Evolutionary conservation across 768 basidiomycete species (phyloP).

Genomic region (Boletellus ananas): DNA sequence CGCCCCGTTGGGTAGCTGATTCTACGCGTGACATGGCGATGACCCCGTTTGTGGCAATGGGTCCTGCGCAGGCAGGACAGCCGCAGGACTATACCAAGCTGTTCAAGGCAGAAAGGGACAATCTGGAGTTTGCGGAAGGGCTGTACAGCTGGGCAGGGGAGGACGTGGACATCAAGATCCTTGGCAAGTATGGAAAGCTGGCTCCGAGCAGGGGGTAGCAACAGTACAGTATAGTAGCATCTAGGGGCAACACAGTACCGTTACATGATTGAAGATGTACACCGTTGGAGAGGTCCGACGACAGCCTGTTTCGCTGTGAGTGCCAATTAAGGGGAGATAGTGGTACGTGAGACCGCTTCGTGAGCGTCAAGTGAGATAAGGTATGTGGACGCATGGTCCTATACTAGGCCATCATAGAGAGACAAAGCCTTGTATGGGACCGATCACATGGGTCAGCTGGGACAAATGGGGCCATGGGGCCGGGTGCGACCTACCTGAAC

Average conservation of each 20-base stretch:
- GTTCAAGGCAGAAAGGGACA: constrained; percentile 89
- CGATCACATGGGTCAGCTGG: constrained; percentile 19
- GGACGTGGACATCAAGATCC: constrained; percentile 74
- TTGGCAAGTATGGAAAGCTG: constrained; percentile 72
- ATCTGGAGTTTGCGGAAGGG: constrained; percentile 87
- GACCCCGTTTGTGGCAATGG: constrained; percentile 60
- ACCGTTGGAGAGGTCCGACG: constrained; percentile 19
- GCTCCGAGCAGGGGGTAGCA: constrained; percentile 26
- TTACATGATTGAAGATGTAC: constrained; percentile 28
- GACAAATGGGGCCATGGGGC: constrained; percentile 6
- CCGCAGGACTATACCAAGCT: constrained; percentile 86
- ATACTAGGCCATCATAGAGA: constrained; percentile 92
- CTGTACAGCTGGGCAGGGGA: constrained; percentile 80
- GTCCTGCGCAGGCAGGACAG: constrained; percentile 45
- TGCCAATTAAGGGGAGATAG: constrained; percentile 28
- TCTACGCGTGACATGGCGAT: constrained; percentile 69
- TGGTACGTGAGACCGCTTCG: constrained; percentile 18
- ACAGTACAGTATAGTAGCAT: constrained; percentile 17
- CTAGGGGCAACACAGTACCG: constrained; percentile 17
- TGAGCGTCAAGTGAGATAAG: constrained; percentile 21
- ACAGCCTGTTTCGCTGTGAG: constrained; percentile 9
- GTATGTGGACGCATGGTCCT: constrained; percentile 26
- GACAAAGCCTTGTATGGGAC: constrained; percentile 69
- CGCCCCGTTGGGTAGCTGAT: constrained; percentile 50
- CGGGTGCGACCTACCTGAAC: constrained; percentile 66